Base-by-base conservation (phyloP, 225 moss, liverwort and hornwort genomes). In the Takakia lepidozioides region DNA sequence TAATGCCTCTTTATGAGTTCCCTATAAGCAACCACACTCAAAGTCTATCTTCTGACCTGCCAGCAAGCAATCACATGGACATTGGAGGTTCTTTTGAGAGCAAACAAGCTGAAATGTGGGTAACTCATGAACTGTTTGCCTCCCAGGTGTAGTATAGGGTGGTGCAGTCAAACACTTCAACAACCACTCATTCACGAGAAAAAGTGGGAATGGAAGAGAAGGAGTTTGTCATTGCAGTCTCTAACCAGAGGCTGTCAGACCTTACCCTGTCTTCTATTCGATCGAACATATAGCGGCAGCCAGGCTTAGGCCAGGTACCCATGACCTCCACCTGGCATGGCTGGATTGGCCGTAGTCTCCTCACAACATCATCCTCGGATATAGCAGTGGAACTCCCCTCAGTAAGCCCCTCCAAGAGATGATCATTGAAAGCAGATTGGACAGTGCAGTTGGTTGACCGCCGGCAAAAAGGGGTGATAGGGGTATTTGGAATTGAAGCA, bases 211-310 rank as follows among this genome's bases (percentile, higher is more conserved):
- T 13, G 13, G 13, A 9, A 13, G 13, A 8, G 10, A 37, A 37
- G 13, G 9, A 9, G 9, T 13, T 37, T 37, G n/a, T n/a, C n/a
- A n/a, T n/a, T n/a, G n/a, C n/a, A n/a, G n/a, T n/a, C n/a, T n/a
- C n/a, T n/a, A n/a, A n/a, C n/a, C n/a, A n/a, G n/a, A 32, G 32
- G 32, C 32, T 32, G 8, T 6, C 32, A 32, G 32, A 58, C 60
- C n/a, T 65, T 66, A 85, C 88, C 59, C 76, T 80, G 27, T 76
- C 62, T 48, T 89, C 85, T 8, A 74, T 64, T 48, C 62, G 68
- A 68, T 85, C 85, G 40, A 51, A 53, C 89, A 89, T 89, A 39
- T 76, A 85, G 21, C 89, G 85, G 55, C 56, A 63, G 29, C 82
- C 82, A 38, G 76, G 36, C 52, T 72, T 72, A 0, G 77, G 85